Evolutionary conservation across 129 eudicot species (phyloP).

Genomic region (Centaurea solstitialis): DNA sequence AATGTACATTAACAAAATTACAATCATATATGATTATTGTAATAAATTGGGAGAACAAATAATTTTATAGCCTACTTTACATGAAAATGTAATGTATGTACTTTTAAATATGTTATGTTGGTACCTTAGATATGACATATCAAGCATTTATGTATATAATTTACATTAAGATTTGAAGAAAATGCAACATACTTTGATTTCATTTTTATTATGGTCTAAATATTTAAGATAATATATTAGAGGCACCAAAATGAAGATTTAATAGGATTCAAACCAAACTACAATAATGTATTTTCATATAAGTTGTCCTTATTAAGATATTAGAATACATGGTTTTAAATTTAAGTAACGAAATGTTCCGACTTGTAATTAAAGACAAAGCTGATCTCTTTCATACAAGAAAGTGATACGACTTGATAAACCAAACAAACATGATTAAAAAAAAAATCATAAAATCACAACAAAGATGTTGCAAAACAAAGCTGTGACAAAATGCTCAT

Average conservation of each 20-base stretch:
- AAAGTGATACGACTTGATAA: not conserved
- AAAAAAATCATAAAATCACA: not conserved
- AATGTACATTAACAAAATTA: not conserved
- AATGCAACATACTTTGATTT: not conserved
- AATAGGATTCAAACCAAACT: no score
- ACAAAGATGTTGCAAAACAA: not conserved
- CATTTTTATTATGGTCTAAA: not conserved
- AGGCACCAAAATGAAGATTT: not conserved
- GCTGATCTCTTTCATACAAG: not conserved
- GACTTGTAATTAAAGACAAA: not conserved
- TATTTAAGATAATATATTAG: not conserved
- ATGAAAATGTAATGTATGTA: not conserved
- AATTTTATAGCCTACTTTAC: not conserved
- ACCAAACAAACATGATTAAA: not conserved
- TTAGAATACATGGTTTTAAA: not conserved
- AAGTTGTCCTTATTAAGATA: not conserved
- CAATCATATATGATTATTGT: not conserved
- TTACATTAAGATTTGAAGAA: not conserved
- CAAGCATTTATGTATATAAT: not conserved
- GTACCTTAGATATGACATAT: not conserved
- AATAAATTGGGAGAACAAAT: not conserved
- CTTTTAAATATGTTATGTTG: no score
- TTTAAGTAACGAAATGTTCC: not conserved
- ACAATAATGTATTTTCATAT: not conserved
- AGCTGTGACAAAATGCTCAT: not conserved